Conservation (phyloP, 192 early-diverging fungal species). For the Bifiguratus adelaidae region DNA sequence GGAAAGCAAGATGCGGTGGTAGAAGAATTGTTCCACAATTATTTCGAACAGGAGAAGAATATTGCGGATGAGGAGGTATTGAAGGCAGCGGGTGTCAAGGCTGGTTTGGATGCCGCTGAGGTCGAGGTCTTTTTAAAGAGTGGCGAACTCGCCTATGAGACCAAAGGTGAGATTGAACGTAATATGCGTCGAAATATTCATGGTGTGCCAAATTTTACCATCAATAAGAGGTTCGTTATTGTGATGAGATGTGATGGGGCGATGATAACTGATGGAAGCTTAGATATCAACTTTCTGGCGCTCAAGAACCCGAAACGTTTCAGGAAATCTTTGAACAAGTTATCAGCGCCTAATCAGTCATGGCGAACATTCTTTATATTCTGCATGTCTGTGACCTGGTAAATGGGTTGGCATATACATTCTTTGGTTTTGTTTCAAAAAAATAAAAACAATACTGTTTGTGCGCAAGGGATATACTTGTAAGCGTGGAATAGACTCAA, state of each 20-base stretch:
- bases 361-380: no score
- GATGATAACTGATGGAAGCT: background rate
- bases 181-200: constrained; percentile 32
- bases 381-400: no score
- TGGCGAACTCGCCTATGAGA: constrained; percentile 34
- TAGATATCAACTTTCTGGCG: constrained; percentile 43
- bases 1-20: constrained; percentile 47
- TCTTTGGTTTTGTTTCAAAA: no score
- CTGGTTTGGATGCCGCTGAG: constrained; percentile 41
- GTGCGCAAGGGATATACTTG: no score
- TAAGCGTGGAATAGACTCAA: no score
- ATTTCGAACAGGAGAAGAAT: constrained; percentile 65
- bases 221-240: constrained; percentile 39
- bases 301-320: constrained; percentile 53
- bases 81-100: constrained; percentile 39
- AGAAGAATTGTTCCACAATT: constrained; percentile 48
- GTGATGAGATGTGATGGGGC: background rate
- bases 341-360: no score
- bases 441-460: no score
- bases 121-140: constrained; percentile 40
- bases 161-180: constrained; percentile 30
- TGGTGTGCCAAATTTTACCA: constrained; percentile 65
- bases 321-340: constrained; percentile 42
- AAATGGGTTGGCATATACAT: no score
- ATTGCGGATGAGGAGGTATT: constrained; percentile 50